Evolutionary conservation across 2,329 filamentous ascomycete species (phyloP).

Genomic region (Fusarium clavum): DNA sequence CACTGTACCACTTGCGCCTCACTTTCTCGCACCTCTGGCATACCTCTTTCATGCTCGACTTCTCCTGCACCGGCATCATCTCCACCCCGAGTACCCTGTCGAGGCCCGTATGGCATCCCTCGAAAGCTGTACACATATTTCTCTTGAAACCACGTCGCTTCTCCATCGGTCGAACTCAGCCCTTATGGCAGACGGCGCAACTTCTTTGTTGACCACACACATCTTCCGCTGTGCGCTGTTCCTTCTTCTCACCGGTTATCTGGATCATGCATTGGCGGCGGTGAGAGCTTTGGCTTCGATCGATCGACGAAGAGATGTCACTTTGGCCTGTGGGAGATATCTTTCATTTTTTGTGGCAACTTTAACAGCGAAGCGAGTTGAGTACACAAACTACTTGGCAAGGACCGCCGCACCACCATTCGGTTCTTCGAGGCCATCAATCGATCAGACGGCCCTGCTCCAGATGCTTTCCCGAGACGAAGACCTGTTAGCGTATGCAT

Average conservation of each 20-base stretch:
- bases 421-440: constrained; percentile 46
- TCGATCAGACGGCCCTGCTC: constrained; percentile 50
- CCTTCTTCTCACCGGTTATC: constrained; percentile 79
- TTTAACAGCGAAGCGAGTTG: constrained; percentile 67
- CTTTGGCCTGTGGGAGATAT: constrained; percentile 82
- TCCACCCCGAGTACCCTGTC: constrained; percentile 76
- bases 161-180: constrained; percentile 73
- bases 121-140: constrained; percentile 78
- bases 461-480: constrained; percentile 71
- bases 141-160: constrained; percentile 82
- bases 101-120: constrained; percentile 77
- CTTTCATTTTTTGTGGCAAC: constrained; percentile 82
- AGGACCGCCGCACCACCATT: constrained; percentile 50
- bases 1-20: constrained; percentile 75
- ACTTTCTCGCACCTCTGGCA: constrained; percentile 78
- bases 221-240: constrained; percentile 89
- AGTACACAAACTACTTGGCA: constrained; percentile 56
- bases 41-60: constrained; percentile 87
- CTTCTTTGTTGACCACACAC: constrained; percentile 81
- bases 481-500: constrained; percentile 87
- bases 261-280: constrained; percentile 77
- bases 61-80: constrained; percentile 87
- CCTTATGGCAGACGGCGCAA: constrained; percentile 72
- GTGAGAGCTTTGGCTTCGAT: constrained; percentile 78
- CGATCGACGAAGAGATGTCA: constrained; percentile 76